Percentiles rank a stretch among this genome's conserved stretches.
phyloP scores from a whole-genome alignment of 352 stramenopile genomes.

The Detonula confervacea region DNA sequence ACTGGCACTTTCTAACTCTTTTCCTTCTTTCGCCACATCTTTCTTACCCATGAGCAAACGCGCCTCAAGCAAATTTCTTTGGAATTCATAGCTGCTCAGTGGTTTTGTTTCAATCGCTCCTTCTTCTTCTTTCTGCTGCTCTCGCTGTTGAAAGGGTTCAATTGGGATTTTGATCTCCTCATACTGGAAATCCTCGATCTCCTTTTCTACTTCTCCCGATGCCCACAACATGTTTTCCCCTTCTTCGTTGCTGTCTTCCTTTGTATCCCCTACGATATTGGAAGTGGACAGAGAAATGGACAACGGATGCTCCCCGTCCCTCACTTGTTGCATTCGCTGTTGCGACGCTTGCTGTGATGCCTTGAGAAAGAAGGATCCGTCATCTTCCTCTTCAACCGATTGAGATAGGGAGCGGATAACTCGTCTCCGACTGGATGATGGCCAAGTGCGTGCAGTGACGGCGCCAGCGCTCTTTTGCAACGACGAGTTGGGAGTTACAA shows the following conservation, averaged over 20 bases:
- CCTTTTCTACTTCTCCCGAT: not conserved
- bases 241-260: not conserved
- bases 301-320: constrained; percentile 1
- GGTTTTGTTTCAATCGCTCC: not conserved
- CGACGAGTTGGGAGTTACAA: too few species aligned
- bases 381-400: not conserved
- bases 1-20: too few species aligned
- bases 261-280: too few species aligned
- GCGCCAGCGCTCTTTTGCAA: too few species aligned
- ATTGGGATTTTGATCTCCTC: not conserved
- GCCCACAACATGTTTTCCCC: not conserved
- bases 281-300: constrained; percentile 9
- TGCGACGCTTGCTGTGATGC: constrained; percentile 20
- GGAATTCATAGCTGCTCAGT: too few species aligned
- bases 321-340: constrained; percentile 1
- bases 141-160: not conserved
- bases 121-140: not conserved
- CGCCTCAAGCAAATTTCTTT: too few species aligned
- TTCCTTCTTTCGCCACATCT: too few species aligned
- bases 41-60: too few species aligned
- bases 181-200: too few species aligned
- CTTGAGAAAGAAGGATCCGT: constrained; percentile 12
- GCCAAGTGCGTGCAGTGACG: too few species aligned
- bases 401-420: not conserved
- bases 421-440: not conserved